Evolutionary conservation across 1,139 yeast species (phyloP), one percentile per base, ranked within the genome.

Genomic region (Kurtzmaniella natalensis): DNA sequence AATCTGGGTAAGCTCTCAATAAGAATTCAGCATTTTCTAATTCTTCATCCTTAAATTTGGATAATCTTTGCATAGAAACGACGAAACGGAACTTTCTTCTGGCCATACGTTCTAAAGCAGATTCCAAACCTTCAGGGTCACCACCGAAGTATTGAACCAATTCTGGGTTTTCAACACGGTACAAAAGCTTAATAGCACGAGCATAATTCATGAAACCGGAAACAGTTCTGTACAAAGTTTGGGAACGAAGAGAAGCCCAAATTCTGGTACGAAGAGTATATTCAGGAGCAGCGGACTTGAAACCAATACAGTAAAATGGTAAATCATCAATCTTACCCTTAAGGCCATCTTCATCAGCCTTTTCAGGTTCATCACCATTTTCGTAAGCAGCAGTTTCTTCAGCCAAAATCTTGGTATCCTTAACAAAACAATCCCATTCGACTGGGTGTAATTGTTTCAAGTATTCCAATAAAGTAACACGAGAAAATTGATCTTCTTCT

Each of bases 161-260:
- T 67, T 92, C 98, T 36, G 98, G 98, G 68, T 92, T 92, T 68
- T 92, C 98, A 55, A 92, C 98, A 70, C 98, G 87, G 75, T 92
- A 92, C 49, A 92, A 78, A 61, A 92, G 77, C 66, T 92, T 92
- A 59, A 92, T 89, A 39, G 98, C 98, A 71, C 97, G 85, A 19
- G 97, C 94, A 61, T 92, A 92, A 68, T 92, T 92, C 98, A 92
- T 92, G 72, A 92, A 92, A 60, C 98, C 98, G 45, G 97, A 88
- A 40, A 92, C 96, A 46, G 98, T 92, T 72, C 98, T 87, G 72
- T 92, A 92, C 63, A 92, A 73, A 34, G 98, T 92, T 72, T 92
- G 98, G 34, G 97, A 92, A 67, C 97, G 85, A 57, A 92, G 78
- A 32, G 98, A 92, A 34, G 98, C 98, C 98, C 98, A 92, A 54